Percentiles rank a stretch among this genome's conserved stretches.
These are phyloP conservation scores for Neonectria hederae DNA, from an alignment of 2,329 filamentous ascomycete species.

Conservation along the genomic window DNA sequence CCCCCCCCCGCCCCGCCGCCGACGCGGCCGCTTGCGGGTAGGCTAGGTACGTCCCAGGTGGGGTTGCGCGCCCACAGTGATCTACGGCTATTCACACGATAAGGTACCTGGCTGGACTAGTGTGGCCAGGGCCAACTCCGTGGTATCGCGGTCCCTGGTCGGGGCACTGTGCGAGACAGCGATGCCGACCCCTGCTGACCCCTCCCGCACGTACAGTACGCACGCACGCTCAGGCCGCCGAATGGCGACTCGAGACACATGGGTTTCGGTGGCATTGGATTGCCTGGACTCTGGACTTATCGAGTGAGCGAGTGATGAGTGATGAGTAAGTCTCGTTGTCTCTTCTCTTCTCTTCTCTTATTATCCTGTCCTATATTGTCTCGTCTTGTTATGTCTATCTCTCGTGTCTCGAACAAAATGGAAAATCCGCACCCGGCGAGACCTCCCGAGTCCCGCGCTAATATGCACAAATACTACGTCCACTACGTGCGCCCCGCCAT, in stretches of 20 bases:
- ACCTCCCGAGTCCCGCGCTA: conserved; percentile 2
- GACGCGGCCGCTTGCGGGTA: conserved; percentile 23
- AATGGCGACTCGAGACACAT: conserved; percentile 11
- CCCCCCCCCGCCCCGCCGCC: background rate
- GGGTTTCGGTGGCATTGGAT: background rate
- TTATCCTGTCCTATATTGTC: conserved; percentile 18
- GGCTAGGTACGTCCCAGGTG: conserved; percentile 16
- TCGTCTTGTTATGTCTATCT: conserved; percentile 5
- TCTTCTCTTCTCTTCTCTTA: background rate
- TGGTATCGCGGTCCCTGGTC: background rate
- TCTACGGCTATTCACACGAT: background rate
- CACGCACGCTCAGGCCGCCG: background rate
- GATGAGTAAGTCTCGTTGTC: background rate
- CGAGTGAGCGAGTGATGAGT: too few relatives aligned
- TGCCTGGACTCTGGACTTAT: background rate
- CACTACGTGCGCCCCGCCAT: too few relatives aligned
- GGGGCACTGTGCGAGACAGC: conserved; percentile 8
- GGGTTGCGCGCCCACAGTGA: conserved; percentile 10
- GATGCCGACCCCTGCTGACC: background rate
- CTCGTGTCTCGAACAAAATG: conserved; percentile 5
- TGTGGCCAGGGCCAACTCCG: background rate
- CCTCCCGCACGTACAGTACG: background rate
- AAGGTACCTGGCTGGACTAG: background rate
- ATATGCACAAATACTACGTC: background rate
- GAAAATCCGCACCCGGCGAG: conserved; percentile 16